Percentiles rank a stretch among this genome's conserved stretches.
Conservation (phyloP, 495 filamentous ascomycete genomes). For the Tuber aestivum region DNA sequence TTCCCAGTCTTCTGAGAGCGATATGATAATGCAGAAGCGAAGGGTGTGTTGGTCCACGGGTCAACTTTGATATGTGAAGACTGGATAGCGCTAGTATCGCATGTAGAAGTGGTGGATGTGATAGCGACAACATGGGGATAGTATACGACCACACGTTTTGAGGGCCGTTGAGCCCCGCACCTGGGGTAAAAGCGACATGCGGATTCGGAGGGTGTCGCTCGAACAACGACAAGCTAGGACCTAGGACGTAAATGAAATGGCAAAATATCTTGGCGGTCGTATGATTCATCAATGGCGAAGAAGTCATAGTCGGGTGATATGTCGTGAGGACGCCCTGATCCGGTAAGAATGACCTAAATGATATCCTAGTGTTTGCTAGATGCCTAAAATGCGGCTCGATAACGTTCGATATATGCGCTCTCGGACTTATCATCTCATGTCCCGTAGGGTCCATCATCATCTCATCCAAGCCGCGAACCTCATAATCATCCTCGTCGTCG, state of each 20-base stretch:
- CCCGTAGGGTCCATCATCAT: conserved; percentile 40
- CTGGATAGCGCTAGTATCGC: conserved; percentile 84
- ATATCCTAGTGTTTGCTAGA: conserved; percentile 48
- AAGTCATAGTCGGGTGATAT: conserved; percentile 67
- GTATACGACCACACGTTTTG: conserved; percentile 54
- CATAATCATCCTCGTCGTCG: conserved; percentile 46
- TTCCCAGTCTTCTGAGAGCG: conserved; percentile 68
- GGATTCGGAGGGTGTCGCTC: conserved; percentile 79
- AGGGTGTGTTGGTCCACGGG: conserved; percentile 62
- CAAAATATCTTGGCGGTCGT: conserved; percentile 81
- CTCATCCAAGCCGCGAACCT: conserved; percentile 33
- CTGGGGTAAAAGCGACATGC: conserved; percentile 39
- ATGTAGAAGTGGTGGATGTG: conserved; percentile 78
- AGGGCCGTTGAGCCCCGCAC: conserved; percentile 36
- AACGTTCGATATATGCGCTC: conserved; percentile 35
- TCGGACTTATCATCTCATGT: conserved; percentile 43
- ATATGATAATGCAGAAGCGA: conserved; percentile 90
- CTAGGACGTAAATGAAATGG: conserved; percentile 88
- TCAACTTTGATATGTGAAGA: conserved; percentile 80
- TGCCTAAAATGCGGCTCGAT: conserved; percentile 35
- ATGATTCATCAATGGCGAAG: conserved; percentile 74
- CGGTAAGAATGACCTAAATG: conserved; percentile 61
- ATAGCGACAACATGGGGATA: conserved; percentile 75
- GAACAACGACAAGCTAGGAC: conserved; percentile 77
- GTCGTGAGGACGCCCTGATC: conserved; percentile 66